A percentile compares a stretch with the other conserved stretches of the same genome.
phyloP scores from a whole-genome alignment of 768 basidiomycete species.

The Boletellus sp. region DNA sequence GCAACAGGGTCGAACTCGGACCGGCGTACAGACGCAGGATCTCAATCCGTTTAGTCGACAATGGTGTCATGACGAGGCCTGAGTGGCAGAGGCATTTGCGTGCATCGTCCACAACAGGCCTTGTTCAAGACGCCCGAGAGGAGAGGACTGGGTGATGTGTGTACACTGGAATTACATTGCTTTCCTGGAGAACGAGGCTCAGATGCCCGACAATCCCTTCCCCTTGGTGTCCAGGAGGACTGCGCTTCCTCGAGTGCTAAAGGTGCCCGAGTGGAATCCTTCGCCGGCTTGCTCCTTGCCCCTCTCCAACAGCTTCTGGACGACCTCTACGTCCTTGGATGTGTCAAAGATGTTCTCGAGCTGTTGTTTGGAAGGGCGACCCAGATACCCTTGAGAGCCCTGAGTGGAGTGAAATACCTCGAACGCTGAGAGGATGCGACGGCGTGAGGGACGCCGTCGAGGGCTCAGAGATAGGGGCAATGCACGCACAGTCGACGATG shows the following conservation, averaged over 20 bases:
- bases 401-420: constrained; percentile 65
- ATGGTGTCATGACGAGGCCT: no score
- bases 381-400: constrained; percentile 74
- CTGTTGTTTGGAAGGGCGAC: constrained; percentile 76
- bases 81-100: no score
- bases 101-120: no score
- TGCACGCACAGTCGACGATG: constrained; percentile 73
- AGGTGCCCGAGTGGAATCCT: constrained; percentile 31
- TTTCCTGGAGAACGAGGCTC: constrained; percentile 10
- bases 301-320: constrained; percentile 54
- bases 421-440: constrained; percentile 49
- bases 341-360: constrained; percentile 72
- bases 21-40: no score
- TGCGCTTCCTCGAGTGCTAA: constrained; percentile 31
- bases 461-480: neutral
- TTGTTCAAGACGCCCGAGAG: no score
- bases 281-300: constrained; percentile 59
- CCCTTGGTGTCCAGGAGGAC: constrained; percentile 39
- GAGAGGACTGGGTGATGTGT: neutral
- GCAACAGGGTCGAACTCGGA: no score
- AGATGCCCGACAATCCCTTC: constrained; percentile 37
- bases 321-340: constrained; percentile 60
- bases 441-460: neutral
- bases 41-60: no score
- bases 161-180: constrained; percentile 20